Conservation (phyloP, 352 stramenopile species). For the Pythium pyrilobum region DNA sequence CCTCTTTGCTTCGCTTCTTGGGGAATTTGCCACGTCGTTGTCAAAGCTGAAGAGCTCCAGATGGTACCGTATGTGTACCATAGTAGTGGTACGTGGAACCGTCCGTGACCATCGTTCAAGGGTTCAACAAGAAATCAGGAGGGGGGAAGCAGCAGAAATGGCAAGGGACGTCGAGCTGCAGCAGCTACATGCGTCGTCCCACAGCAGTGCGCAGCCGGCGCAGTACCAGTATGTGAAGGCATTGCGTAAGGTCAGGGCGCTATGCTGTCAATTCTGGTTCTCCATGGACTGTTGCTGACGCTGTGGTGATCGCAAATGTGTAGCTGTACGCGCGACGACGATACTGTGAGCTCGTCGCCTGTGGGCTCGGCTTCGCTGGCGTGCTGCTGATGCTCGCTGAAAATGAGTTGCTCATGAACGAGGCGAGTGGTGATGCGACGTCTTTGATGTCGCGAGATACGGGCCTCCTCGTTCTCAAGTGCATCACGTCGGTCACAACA, state of each 20-base stretch:
- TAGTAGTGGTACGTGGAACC: neutral
- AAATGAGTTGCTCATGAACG: slow-evolving; percentile 45
- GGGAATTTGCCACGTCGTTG: slow-evolving; percentile 21
- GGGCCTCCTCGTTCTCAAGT: slow-evolving; percentile 33
- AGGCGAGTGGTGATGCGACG: too few species aligned
- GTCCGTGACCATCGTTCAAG: neutral
- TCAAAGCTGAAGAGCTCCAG: slow-evolving; percentile 1
- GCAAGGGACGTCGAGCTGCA: slow-evolving; percentile 59
- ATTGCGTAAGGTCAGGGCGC: slow-evolving; percentile 23
- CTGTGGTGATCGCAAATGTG: too few species aligned
- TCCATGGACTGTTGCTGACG: too few species aligned
- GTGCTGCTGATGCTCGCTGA: slow-evolving; percentile 64
- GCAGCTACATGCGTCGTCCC: slow-evolving; percentile 40
- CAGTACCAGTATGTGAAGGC: slow-evolving; percentile 26
- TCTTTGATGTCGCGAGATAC: neutral
- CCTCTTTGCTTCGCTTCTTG: neutral
- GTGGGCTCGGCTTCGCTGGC: slow-evolving; percentile 35
- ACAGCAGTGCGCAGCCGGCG: neutral
- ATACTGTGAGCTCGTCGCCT: slow-evolving; percentile 47
- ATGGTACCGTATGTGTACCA: slow-evolving; percentile 8
- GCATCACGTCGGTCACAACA: slow-evolving; percentile 27
- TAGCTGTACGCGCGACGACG: slow-evolving; percentile 48
- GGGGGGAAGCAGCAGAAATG: slow-evolving; percentile 28
- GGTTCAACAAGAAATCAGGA: slow-evolving; percentile 9
- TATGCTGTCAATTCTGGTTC: too few species aligned